phyloP scores from a whole-genome alignment of 306 rosid genomes.

The Acacia crassicarpa region DNA sequence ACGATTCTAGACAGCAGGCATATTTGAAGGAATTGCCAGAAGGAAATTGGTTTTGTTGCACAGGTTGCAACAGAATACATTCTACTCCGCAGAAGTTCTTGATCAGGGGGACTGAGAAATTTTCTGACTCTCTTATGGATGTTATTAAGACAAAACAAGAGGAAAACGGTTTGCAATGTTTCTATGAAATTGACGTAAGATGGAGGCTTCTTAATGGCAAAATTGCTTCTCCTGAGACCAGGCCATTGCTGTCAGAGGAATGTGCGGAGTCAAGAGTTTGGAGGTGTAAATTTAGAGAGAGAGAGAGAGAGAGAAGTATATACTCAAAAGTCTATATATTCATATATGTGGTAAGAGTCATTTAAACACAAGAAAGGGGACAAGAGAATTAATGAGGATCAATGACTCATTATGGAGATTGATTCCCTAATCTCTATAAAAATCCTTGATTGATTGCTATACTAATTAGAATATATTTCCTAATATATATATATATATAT shows the following conservation, averaged over 20 bases:
- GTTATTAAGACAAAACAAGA: slow-evolving; percentile 62
- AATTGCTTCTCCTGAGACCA: slow-evolving; percentile 80
- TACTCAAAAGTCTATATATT: too few species aligned
- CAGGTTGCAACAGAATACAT: slow-evolving; percentile 69
- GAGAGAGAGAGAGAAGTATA: too few species aligned
- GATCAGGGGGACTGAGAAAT: slow-evolving; percentile 61
- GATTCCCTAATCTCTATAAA: too few species aligned
- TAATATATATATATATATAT: too few species aligned
- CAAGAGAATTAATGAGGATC: too few species aligned
- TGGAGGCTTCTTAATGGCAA: slow-evolving; percentile 89
- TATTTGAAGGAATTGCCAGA: slow-evolving; percentile 70
- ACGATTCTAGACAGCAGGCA: too few species aligned
- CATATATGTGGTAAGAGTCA: too few species aligned
- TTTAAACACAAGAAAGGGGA: too few species aligned
- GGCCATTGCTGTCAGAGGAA: slow-evolving; percentile 73
- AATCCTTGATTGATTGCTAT: too few species aligned
- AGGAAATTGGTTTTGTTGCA: slow-evolving; percentile 93
- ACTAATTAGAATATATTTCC: too few species aligned
- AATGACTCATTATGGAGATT: too few species aligned
- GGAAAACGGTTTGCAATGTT: slow-evolving; percentile 49
- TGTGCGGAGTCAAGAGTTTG: slow-evolving; percentile 84
- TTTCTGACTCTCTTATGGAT: slow-evolving; percentile 63
- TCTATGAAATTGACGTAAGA: slow-evolving; percentile 56
- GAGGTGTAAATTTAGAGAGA: too few species aligned
- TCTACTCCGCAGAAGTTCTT: slow-evolving; percentile 69